Evolutionary conservation across 805 yeast species (phyloP), one percentile per base, ranked within the genome.

Genomic region (Candida alai): DNA sequence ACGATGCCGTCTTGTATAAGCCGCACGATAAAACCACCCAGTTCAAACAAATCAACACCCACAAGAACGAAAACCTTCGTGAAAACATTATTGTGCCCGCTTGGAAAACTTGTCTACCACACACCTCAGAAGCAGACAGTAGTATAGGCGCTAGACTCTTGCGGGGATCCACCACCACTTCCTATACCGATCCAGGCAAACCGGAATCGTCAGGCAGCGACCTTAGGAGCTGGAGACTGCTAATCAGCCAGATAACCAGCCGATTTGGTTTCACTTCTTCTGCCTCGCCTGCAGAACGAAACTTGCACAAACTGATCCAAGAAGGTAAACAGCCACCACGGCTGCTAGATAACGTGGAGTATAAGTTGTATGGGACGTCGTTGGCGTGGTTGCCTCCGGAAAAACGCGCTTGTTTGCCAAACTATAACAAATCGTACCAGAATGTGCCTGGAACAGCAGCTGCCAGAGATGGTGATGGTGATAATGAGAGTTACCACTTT

Each of bases 1-100:
- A 65, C 32, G 73, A 66, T 41, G 73, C 73, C 1, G 71, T 66
- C 4, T 52, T 66, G 36, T 66, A 65, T 45, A 65, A 64, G 39
- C 66, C 71, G 5, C 73, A 66, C 36, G 56, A 58, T 32, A 56
- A 62, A 32, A 52, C 70, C 5, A 46, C 54, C 20, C 65, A 66
- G 37, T 66, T 66, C 49, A 54, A 49, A 36, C 56, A 63, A 38
- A 64, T 66, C 40, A 63, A 66, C 42, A 66, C 70, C 6, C 73
- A 65, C 45, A 64, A 61, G 39, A 66, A 65, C 46, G 71, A 66
- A 41, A 64, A 66, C 47, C 43, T 66, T 24, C 42, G 40, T 24
- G 69, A 62, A 32, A 66, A 66, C 41, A 43, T 56, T 8, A 61
- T 66, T 33, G 71, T 66, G 9, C 73, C 73, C 9, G 55, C 54